phyloP scores from a whole-genome alignment of 106 monocot species.

The Ottelia alismoides region DNA sequence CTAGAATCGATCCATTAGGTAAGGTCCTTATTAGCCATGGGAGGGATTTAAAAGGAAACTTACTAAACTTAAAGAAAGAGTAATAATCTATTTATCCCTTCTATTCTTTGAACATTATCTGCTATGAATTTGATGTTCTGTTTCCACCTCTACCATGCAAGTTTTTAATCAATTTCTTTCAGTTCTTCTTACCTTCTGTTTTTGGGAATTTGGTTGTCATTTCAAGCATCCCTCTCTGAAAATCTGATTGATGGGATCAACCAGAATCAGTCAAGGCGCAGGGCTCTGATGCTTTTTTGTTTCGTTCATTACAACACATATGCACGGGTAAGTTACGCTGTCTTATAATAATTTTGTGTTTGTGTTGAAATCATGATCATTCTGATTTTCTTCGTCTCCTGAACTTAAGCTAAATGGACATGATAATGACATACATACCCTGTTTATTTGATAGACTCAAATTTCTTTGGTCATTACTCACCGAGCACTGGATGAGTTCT shows the following conservation, averaged over 20 bases:
- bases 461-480: no score
- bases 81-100: background rate
- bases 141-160: background rate
- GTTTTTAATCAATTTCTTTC: background rate
- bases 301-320: conserved; percentile 50
- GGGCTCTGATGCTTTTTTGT: conserved; percentile 81
- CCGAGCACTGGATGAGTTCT: no score
- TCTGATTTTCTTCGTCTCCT: no score
- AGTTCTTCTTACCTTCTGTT: background rate
- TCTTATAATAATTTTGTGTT: no score
- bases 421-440: no score
- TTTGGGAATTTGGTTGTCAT: background rate
- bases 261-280: conserved; percentile 55
- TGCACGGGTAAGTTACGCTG: conserved; percentile 65
- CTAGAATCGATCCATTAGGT: conserved; percentile 56
- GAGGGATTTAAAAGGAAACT: no score
- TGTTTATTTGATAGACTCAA: no score
- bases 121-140: no score
- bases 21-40: no score
- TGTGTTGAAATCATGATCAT: no score
- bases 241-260: conserved; percentile 89
- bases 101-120: background rate
- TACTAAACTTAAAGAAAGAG: no score
- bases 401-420: no score
- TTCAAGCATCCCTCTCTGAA: conserved; percentile 58